phyloP scores from a whole-genome alignment of 768 basidiomycete species.

The Rhizopogon vulgaris region DNA sequence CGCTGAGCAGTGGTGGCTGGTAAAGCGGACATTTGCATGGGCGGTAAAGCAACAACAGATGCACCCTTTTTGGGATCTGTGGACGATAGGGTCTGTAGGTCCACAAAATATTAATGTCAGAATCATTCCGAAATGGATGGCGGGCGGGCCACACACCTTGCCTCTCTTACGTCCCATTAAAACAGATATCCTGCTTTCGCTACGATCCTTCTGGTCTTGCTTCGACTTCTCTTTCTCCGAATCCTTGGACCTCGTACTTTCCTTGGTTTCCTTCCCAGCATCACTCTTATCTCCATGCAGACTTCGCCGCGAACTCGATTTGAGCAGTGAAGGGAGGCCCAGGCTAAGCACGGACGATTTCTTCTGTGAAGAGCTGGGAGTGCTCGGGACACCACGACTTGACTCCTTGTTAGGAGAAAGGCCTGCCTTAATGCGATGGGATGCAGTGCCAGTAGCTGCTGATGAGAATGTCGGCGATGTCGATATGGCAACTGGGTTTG shows the following conservation, averaged over 20 bases:
- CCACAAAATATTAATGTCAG: not conserved
- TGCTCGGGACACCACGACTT: constrained; percentile 45
- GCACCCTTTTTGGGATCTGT: constrained; percentile 72
- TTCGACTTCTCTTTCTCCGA: constrained; percentile 50
- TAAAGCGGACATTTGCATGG: constrained; percentile 85
- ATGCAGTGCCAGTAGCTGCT: constrained; percentile 31
- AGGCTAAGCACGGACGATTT: constrained; percentile 81
- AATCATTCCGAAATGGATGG: not conserved
- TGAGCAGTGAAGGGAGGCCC: constrained; percentile 75
- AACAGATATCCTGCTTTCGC: constrained; percentile 84
- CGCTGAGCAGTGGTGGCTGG: constrained; percentile 79
- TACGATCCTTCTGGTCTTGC: constrained; percentile 78
- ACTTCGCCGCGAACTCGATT: constrained; percentile 80
- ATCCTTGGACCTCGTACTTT: constrained; percentile 38
- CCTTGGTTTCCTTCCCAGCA: constrained; percentile 45
- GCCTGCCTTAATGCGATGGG: constrained; percentile 37
- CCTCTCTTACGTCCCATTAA: constrained; percentile 86
- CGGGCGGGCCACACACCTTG: constrained; percentile 54
- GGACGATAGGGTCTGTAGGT: constrained; percentile 70
- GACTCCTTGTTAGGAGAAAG: constrained; percentile 50
- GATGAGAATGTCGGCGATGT: constrained; percentile 51
- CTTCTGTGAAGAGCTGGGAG: constrained; percentile 59
- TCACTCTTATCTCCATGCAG: constrained; percentile 55
- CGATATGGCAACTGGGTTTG: constrained; percentile 32
- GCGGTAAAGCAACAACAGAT: constrained; percentile 70